phyloP scores from a whole-genome alignment of 208 protist species.

The Crithidia acanthocephali region DNA sequence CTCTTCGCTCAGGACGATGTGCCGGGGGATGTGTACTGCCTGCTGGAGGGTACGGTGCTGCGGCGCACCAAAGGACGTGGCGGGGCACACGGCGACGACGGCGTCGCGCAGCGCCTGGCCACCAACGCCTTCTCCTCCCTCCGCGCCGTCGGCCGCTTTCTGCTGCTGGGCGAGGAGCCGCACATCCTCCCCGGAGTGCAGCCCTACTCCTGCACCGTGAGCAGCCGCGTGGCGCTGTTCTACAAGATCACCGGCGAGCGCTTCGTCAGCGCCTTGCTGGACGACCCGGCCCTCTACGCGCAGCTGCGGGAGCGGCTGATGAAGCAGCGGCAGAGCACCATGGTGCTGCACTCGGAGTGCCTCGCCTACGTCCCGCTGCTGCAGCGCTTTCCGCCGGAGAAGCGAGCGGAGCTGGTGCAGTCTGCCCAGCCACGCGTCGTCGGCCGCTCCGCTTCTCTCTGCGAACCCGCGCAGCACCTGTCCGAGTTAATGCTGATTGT shows the following conservation, averaged over 20 bases:
- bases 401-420: conserved; percentile 57
- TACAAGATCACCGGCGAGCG: conserved; percentile 64
- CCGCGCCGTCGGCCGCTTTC: conserved; percentile 61
- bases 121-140: conserved; percentile 66
- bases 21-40: conserved; percentile 78
- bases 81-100: conserved; percentile 44
- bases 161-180: conserved; percentile 86
- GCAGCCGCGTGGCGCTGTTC: conserved; percentile 74
- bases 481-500: conserved; percentile 82
- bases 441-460: conserved; percentile 63
- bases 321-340: conserved; percentile 48
- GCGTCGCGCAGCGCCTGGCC: conserved; percentile 55
- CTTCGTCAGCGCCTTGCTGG: conserved; percentile 83
- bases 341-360: conserved; percentile 71
- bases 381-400: conserved; percentile 44
- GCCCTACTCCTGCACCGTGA: conserved; percentile 76
- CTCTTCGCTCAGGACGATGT: conserved; percentile 80
- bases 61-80: conserved; percentile 48
- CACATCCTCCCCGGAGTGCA: conserved; percentile 75
- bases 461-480: conserved; percentile 75
- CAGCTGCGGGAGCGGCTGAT: conserved; percentile 69
- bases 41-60: conserved; percentile 76
- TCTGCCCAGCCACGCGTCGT: conserved; percentile 61
- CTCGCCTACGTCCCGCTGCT: conserved; percentile 72
- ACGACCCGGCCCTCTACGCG: conserved; percentile 72